A percentile compares a stretch with the other conserved stretches of the same genome.
These are phyloP conservation scores for Gaeumannomyces tritici DNA, from an alignment of 2,329 filamentous ascomycete genomes.

Conservation along the genomic window DNA sequence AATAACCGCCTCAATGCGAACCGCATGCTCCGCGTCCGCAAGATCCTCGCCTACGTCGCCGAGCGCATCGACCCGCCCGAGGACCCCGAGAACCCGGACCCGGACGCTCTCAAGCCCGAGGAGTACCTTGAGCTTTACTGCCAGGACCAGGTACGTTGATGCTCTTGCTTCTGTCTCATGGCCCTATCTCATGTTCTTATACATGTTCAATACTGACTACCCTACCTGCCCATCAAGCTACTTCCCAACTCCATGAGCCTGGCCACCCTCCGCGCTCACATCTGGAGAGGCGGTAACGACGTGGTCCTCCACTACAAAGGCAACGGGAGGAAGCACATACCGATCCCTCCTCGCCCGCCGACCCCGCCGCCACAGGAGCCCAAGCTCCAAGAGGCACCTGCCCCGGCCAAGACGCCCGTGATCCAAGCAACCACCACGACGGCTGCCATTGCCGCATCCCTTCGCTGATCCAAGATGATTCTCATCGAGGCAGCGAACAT, in stretches of 20 bases:
- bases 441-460: conserved; percentile 3
- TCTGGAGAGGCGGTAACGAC: conserved; percentile 94
- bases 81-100: conserved; percentile 10
- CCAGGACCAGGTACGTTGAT: conserved; percentile 66
- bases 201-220: neutral
- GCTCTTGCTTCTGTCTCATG: neutral
- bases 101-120: conserved; percentile 63
- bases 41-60: conserved; percentile 85
- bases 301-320: conserved; percentile 84
- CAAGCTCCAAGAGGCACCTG: conserved; percentile 1
- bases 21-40: conserved; percentile 89
- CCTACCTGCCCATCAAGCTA: conserved; percentile 30
- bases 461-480: neutral
- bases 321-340: conserved; percentile 69
- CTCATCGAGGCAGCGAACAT: too few species aligned
- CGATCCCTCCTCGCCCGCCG: conserved; percentile 20
- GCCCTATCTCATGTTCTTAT: neutral
- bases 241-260: conserved; percentile 80
- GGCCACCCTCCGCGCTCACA: conserved; percentile 81
- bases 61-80: conserved; percentile 69
- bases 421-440: neutral
- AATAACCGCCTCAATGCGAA: conserved; percentile 94
- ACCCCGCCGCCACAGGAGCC: conserved; percentile 5
- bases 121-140: conserved; percentile 95
- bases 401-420: neutral